phyloP scores from a whole-genome alignment of 2,329 filamentous ascomycete species.

The Alternaria novae-zelandiae region DNA sequence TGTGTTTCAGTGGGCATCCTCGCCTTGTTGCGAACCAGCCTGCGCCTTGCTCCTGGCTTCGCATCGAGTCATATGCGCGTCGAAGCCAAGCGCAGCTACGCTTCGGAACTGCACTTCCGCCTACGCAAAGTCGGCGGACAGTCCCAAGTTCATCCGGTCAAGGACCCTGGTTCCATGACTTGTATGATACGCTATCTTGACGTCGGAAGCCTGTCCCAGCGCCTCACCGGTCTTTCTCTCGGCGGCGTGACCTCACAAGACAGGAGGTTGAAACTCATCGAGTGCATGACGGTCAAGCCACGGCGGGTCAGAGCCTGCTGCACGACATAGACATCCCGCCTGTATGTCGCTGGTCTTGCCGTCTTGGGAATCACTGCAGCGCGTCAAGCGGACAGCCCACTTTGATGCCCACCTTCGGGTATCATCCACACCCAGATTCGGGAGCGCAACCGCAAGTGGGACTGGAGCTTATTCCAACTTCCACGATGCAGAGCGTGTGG shows the following conservation, averaged over 20 bases:
- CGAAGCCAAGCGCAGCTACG: constrained; percentile 1
- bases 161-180: background rate
- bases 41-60: background rate
- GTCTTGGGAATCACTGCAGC: constrained; percentile 22
- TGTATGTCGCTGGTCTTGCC: constrained; percentile 33
- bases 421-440: constrained; percentile 30
- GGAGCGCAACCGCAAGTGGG: constrained; percentile 37
- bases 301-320: constrained; percentile 22
- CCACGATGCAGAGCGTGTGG: constrained; percentile 4
- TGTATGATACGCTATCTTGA: constrained; percentile 2
- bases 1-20: background rate
- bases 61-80: constrained; percentile 6
- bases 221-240: constrained; percentile 8
- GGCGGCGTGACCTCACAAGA: constrained; percentile 13
- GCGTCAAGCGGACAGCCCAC: constrained; percentile 30
- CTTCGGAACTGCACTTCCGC: constrained; percentile 10
- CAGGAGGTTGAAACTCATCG: constrained; percentile 20
- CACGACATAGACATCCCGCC: constrained; percentile 30
- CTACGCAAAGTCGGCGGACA: constrained; percentile 1
- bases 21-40: background rate
- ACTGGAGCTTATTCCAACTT: constrained; percentile 43
- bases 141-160: constrained; percentile 6
- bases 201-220: constrained; percentile 12
- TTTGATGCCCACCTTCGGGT: constrained; percentile 28
- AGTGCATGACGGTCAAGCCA: constrained; percentile 18